Evolutionary conservation across 352 stramenopile species (phyloP).

Genomic region (Phytophthora rubi): DNA sequence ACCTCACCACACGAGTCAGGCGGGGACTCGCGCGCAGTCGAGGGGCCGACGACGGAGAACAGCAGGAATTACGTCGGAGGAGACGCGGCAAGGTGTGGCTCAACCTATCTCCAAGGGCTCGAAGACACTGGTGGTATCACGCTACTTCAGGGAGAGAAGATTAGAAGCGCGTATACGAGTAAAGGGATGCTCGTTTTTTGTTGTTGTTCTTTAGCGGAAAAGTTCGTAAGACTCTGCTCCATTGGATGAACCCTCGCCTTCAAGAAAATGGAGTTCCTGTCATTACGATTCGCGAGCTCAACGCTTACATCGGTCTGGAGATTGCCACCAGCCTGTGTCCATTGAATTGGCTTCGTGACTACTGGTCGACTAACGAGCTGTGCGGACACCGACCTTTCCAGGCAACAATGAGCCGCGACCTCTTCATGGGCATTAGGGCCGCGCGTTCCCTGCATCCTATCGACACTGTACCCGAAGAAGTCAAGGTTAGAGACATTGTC

Average conservation of each 20-base stretch:
- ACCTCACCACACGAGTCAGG: too few relatives aligned
- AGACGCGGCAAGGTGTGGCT: too few relatives aligned
- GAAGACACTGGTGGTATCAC: not conserved
- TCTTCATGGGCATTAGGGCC: slow-evolving; percentile 1
- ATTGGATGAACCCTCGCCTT: not conserved
- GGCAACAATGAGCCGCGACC: not conserved
- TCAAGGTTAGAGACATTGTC: slow-evolving; percentile 1
- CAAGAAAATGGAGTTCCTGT: not conserved
- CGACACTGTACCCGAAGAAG: not conserved
- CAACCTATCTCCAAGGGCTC: not conserved
- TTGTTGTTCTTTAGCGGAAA: not conserved
- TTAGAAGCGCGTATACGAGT: not conserved
- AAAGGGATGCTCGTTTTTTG: not conserved
- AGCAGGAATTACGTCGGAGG: too few relatives aligned
- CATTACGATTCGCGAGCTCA: not conserved
- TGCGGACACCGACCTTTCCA: not conserved
- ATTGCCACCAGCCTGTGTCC: not conserved
- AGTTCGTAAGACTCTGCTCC: not conserved
- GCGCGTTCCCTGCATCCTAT: not conserved
- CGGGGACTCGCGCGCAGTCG: too few relatives aligned
- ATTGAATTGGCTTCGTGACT: not conserved
- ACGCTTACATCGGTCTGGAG: not conserved
- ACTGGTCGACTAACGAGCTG: not conserved
- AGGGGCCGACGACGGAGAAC: too few relatives aligned
- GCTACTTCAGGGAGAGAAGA: not conserved